A percentile compares a stretch with the other conserved stretches of the same genome.
phyloP scores from a whole-genome alignment of 164 flowering plant species.

The Cinnamomum chago region DNA sequence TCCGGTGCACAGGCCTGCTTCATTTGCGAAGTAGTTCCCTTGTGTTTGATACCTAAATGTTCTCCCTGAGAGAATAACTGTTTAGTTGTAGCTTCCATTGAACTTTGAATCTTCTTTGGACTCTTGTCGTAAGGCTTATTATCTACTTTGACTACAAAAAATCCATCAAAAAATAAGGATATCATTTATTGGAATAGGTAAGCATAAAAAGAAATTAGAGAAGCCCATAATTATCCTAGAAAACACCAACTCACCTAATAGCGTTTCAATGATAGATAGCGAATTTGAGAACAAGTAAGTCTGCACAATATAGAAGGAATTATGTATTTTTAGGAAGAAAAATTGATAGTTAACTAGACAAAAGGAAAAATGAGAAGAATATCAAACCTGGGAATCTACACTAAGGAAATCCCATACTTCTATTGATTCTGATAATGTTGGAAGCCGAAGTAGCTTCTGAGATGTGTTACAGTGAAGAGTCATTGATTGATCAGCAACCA shows the following conservation, averaged over 20 bases:
- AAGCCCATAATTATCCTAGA: not conserved
- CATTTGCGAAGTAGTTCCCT: slow-evolving; percentile 31
- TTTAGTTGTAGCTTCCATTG: slow-evolving; percentile 19
- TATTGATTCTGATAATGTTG: slow-evolving; percentile 77
- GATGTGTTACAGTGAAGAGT: slow-evolving; percentile 13
- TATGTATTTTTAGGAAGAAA: not conserved
- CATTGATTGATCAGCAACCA: not conserved
- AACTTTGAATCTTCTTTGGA: slow-evolving; percentile 21
- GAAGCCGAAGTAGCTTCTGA: slow-evolving; percentile 86
- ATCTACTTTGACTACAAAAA: slow-evolving; percentile 51
- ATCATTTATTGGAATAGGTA: not conserved
- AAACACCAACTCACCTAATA: slow-evolving; percentile 57
- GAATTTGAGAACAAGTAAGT: slow-evolving; percentile 78
- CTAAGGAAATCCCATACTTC: slow-evolving; percentile 99
- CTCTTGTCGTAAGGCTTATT: slow-evolving; percentile 41
- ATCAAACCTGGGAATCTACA: slow-evolving; percentile 92
- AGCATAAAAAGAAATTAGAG: not conserved
- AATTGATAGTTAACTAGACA: not conserved
- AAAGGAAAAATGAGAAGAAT: slow-evolving; percentile 4
- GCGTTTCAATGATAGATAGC: slow-evolving; percentile 75
- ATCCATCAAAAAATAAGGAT: slow-evolving; percentile 1
- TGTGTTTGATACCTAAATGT: slow-evolving; percentile 20
- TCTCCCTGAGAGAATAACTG: slow-evolving; percentile 33
- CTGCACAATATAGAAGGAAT: slow-evolving; percentile 38
- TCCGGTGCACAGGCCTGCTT: slow-evolving; percentile 34